phyloP scores from a whole-genome alignment of 1,139 yeast species.

The Candida frijolesensis region DNA sequence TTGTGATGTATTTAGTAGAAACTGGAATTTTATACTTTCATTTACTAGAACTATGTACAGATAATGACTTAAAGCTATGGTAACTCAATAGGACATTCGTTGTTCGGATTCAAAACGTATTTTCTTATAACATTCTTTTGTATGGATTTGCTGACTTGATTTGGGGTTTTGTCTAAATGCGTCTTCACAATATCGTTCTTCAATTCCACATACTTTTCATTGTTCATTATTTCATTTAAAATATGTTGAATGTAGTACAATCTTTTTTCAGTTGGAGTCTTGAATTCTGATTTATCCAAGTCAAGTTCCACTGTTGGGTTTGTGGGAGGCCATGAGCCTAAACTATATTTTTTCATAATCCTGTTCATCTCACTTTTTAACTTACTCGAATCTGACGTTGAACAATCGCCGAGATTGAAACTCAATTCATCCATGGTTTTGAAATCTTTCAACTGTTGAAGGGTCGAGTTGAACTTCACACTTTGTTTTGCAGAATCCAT shows the following conservation, averaged over 20 bases:
- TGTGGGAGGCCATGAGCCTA: slow-evolving; percentile 60
- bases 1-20: too few species aligned
- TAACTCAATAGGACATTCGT: slow-evolving; percentile 36
- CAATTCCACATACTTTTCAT: slow-evolving; percentile 26
- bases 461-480: slow-evolving; percentile 35
- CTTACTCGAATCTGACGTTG: neutral
- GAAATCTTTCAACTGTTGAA: slow-evolving; percentile 51
- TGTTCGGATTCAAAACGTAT: slow-evolving; percentile 38
- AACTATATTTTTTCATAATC: slow-evolving; percentile 54
- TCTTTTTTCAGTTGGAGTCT: slow-evolving; percentile 27
- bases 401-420: too few species aligned
- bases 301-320: slow-evolving; percentile 41
- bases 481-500: slow-evolving; percentile 51
- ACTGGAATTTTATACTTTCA: too few species aligned
- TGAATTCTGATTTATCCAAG: slow-evolving; percentile 24
- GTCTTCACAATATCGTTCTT: slow-evolving; percentile 29
- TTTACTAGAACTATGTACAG: neutral
- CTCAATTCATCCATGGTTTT: slow-evolving; percentile 43
- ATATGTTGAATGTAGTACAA: slow-evolving; percentile 31
- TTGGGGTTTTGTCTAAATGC: slow-evolving; percentile 27
- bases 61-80: slow-evolving; percentile 2
- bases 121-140: slow-evolving; percentile 46
- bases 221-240: slow-evolving; percentile 34
- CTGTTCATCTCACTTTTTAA: slow-evolving; percentile 46
- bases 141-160: slow-evolving; percentile 27